These are phyloP conservation scores for Prunus padus DNA, from an alignment of 306 rosid genomes.

Conservation along the genomic window DNA sequence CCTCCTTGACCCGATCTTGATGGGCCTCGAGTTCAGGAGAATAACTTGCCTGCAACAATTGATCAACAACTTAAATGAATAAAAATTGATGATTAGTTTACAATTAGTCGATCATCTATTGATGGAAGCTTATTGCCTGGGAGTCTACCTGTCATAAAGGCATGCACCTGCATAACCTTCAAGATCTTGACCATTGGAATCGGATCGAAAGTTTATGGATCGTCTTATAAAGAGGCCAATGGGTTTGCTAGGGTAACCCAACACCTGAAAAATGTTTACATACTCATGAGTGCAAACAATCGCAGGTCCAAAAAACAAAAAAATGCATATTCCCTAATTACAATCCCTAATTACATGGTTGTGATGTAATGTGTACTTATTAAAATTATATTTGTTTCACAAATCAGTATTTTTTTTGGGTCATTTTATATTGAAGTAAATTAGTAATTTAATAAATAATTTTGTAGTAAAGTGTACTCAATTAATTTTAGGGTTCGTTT, in stretches of 20 bases:
- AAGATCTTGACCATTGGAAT: conserved; percentile 97
- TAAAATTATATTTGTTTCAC: too few species aligned
- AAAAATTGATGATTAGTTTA: not conserved
- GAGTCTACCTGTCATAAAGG: conserved; percentile 85
- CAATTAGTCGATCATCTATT: not conserved
- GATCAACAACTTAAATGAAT: too few species aligned
- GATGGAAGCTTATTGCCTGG: not conserved
- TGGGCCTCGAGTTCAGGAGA: too few species aligned
- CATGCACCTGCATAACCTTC: conserved; percentile 99
- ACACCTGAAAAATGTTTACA: conserved; percentile 50
- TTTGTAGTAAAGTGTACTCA: fast-evolving
- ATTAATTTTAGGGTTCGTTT: too few species aligned
- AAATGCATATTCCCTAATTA: conserved; percentile 18
- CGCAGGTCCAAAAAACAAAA: conserved; percentile 5
- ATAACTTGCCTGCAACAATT: too few species aligned
- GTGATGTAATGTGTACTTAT: not conserved
- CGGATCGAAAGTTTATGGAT: conserved; percentile 87
- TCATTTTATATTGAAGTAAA: too few species aligned
- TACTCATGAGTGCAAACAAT: conserved; percentile 21
- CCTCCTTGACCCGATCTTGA: too few species aligned
- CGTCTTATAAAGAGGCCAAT: conserved; percentile 73
- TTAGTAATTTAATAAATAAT: too few species aligned
- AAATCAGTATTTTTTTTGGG: too few species aligned
- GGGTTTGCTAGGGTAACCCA: conserved; percentile 97
- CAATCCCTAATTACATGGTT: not conserved